These are phyloP conservation scores for Saccharomycopsis malanga DNA, from an alignment of 805 yeast genomes.

Conservation along the genomic window DNA sequence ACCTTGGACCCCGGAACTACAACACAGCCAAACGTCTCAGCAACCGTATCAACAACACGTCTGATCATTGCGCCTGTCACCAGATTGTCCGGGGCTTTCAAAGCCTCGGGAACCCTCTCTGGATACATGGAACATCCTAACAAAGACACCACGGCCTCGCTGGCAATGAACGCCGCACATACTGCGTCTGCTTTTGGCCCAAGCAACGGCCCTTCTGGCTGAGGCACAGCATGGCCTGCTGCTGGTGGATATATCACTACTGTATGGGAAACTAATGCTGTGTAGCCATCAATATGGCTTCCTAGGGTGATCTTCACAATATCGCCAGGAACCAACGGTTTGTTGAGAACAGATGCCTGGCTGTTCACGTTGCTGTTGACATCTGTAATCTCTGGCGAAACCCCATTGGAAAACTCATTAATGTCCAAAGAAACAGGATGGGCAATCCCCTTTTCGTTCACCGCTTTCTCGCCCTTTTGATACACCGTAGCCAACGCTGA, in stretches of 20 bases:
- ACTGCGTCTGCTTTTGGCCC: constrained; percentile 86
- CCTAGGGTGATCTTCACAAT: constrained; percentile 80
- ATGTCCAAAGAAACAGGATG: constrained; percentile 86
- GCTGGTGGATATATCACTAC: constrained; percentile 74
- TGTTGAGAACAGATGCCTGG: constrained; percentile 27
- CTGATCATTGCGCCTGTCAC: constrained; percentile 71
- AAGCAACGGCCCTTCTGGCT: constrained; percentile 70
- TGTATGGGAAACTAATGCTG: constrained; percentile 82
- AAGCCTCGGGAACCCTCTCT: constrained; percentile 58
- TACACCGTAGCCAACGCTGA: constrained; percentile 54
- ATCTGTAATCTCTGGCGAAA: constrained; percentile 74
- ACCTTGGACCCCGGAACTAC: constrained; percentile 92
- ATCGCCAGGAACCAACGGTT: constrained; percentile 62
- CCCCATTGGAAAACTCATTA: constrained; percentile 69
- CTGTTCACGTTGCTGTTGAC: constrained; percentile 27
- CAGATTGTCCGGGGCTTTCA: constrained; percentile 31
- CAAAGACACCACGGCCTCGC: constrained; percentile 74
- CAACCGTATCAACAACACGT: constrained; percentile 75
- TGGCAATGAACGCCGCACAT: constrained; percentile 83
- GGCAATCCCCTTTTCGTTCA: constrained; percentile 86
- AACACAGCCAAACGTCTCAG: constrained; percentile 71
- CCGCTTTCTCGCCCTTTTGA: constrained; percentile 42
- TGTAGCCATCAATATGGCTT: constrained; percentile 92
- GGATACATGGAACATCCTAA: constrained; percentile 70
- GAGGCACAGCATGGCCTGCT: constrained; percentile 30